phyloP scores from a whole-genome alignment of 228 moss, liverwort and hornwort species.

The Sphagnum fallax region DNA sequence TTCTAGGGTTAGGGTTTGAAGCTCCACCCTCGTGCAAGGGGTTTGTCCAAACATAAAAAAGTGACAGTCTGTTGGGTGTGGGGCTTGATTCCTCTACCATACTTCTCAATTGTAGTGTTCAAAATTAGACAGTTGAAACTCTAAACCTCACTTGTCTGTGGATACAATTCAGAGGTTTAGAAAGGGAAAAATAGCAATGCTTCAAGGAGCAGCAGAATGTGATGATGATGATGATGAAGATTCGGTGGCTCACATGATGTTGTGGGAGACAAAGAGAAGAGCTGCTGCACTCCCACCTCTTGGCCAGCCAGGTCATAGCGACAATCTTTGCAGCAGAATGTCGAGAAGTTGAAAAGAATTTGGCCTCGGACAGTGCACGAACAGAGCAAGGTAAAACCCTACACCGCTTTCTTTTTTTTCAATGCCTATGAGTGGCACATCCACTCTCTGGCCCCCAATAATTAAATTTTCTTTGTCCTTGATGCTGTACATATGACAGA shows the following conservation, averaged over 20 bases:
- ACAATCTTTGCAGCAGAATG: constrained; percentile 53
- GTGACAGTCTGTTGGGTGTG: too few relatives aligned
- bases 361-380: constrained; percentile 21
- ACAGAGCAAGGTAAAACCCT: constrained; percentile 38
- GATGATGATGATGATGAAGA: too few relatives aligned
- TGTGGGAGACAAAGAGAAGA: constrained; percentile 26
- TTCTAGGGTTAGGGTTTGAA: too few relatives aligned
- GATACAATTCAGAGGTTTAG: too few relatives aligned
- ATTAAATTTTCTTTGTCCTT: background rate
- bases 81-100: too few relatives aligned
- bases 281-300: constrained; percentile 35
- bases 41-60: too few relatives aligned
- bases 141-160: too few relatives aligned
- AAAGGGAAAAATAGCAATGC: too few relatives aligned
- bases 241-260: background rate
- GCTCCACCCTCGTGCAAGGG: too few relatives aligned
- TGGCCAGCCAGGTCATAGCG: constrained; percentile 69
- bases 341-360: constrained; percentile 50
- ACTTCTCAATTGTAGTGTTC: too few relatives aligned
- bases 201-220: too few relatives aligned
- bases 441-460: background rate
- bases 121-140: too few relatives aligned
- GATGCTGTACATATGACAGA: background rate
- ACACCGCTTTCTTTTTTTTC: background rate
- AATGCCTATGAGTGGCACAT: background rate